Base-by-base conservation (phyloP, 2,329 filamentous ascomycete species). In the Calonectria crousiana region DNA sequence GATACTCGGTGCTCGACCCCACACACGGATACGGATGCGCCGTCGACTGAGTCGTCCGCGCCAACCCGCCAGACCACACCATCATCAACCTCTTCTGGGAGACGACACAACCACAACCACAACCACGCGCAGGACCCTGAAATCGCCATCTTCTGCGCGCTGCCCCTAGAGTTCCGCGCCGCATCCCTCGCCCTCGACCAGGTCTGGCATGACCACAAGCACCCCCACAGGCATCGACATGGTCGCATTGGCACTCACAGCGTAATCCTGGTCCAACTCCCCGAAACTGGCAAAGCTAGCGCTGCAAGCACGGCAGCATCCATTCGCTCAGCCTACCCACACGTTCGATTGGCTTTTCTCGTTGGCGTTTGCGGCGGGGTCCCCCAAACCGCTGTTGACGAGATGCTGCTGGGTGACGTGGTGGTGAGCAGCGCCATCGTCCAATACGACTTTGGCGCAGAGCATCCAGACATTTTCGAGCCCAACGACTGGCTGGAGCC, bases 391-490 rank as follows among this genome's bases (percentile, higher is more conserved):
- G n/a, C 34, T 16, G 56, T 2, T 34, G 26, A 41, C 34, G 56
- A 62, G 8, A 41, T 62, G 56, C 56, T 62, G 56, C 56, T 62
- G n/a, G 56, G 56, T 62, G 56, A 62, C 56, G 56, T 62, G 56
- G 56, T 62, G 23, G 23, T 62, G 56, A 28, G 56, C 56, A 62
- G 26, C 56, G 36, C 56, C 34, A 62, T 62, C 26, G 14, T 62
- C 23, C 56, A 62, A 38, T 62, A 62, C 20, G 56, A 28, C 26
- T 38, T 62, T 38, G 34, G 56, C 23, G 36, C 34, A 11, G 32
- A 62, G 14, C 3, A 41, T 28, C 20, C 56, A 23, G 56, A 62
- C 23, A 41, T 34, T 18, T 47, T 47, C 44, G 44, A 47, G 44
- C 34, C 56, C 34, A 36, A 26, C 6, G 56, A 41, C 18, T 20